Percentiles rank a stretch among this genome's conserved stretches.
These are phyloP conservation scores for Aspergillus sclerotiicarbonarius DNA, from an alignment of 495 filamentous ascomycete species.

Conservation along the genomic window DNA sequence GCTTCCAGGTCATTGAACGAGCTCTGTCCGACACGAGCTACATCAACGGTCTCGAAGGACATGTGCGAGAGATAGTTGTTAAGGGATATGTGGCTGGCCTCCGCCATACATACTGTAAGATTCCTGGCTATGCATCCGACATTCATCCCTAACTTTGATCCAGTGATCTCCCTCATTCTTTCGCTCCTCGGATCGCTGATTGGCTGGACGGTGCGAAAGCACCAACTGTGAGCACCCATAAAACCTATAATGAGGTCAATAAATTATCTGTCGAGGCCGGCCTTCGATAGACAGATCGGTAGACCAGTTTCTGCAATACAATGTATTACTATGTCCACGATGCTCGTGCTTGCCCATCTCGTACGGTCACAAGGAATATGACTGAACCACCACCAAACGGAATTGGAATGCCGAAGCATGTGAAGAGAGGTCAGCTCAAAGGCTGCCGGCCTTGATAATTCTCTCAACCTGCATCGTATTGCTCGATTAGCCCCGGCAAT, in stretches of 20 bases:
- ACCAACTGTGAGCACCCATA: background rate
- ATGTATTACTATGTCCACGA: background rate
- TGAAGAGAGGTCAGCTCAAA: too few relatives aligned
- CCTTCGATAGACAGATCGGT: background rate
- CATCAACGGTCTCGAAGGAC: slow-evolving; percentile 30
- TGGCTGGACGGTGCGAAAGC: background rate
- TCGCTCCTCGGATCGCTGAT: background rate
- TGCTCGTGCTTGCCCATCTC: background rate
- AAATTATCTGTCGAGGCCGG: background rate
- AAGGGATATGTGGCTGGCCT: slow-evolving; percentile 35
- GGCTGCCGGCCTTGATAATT: too few relatives aligned
- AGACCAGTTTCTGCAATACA: background rate
- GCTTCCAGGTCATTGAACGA: slow-evolving; percentile 31
- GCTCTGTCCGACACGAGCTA: slow-evolving; percentile 39
- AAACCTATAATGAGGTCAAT: background rate
- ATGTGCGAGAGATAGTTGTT: slow-evolving; percentile 34
- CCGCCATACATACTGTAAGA: slow-evolving; percentile 38
- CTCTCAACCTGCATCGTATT: too few relatives aligned
- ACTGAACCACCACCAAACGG: too few relatives aligned
- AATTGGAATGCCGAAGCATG: too few relatives aligned
- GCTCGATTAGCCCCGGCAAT: too few relatives aligned
- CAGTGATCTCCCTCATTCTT: background rate
- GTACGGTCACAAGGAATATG: too few relatives aligned
- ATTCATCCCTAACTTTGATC: background rate
- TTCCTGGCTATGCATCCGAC: background rate